A percentile compares a stretch with the other conserved stretches of the same genome.
These are phyloP conservation scores for Colletotrichum melonis DNA, from an alignment of 2,329 filamentous ascomycete species.

Conservation along the genomic window DNA sequence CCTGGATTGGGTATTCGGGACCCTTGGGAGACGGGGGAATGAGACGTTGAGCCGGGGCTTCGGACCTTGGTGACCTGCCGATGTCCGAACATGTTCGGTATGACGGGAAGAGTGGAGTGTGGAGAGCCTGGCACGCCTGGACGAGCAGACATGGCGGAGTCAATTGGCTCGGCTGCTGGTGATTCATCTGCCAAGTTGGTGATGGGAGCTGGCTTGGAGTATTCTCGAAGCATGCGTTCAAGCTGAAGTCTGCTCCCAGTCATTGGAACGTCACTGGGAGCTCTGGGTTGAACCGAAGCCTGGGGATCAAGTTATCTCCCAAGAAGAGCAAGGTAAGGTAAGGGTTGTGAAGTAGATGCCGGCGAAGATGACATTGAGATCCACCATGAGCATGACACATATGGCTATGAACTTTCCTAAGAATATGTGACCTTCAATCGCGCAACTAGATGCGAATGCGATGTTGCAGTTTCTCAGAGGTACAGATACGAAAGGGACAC, in stretches of 20 bases:
- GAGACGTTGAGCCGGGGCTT: conserved; percentile 6
- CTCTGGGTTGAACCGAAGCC: not conserved
- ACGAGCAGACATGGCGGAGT: not conserved
- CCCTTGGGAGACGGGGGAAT: conserved; percentile 10
- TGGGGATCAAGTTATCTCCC: not conserved
- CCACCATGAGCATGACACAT: too few relatives aligned
- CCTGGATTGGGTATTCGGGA: not conserved
- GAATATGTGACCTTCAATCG: too few relatives aligned
- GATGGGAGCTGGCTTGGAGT: not conserved
- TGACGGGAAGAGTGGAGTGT: not conserved
- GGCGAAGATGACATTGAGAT: too few relatives aligned
- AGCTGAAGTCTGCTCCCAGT: not conserved
- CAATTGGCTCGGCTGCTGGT: not conserved
- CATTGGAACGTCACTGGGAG: too few relatives aligned
- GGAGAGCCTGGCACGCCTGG: not conserved
- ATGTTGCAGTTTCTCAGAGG: too few relatives aligned
- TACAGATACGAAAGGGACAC: too few relatives aligned
- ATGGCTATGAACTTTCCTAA: too few relatives aligned
- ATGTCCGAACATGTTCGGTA: conserved; percentile 15
- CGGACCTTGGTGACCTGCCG: conserved; percentile 5
- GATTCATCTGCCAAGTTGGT: not conserved
- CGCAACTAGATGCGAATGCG: too few relatives aligned
- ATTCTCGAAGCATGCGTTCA: not conserved
- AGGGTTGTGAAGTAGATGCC: not conserved
- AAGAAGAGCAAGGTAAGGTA: not conserved